Evolutionary conservation across 495 filamentous ascomycete species (phyloP).

Genomic region (Tetracladium setigerum): DNA sequence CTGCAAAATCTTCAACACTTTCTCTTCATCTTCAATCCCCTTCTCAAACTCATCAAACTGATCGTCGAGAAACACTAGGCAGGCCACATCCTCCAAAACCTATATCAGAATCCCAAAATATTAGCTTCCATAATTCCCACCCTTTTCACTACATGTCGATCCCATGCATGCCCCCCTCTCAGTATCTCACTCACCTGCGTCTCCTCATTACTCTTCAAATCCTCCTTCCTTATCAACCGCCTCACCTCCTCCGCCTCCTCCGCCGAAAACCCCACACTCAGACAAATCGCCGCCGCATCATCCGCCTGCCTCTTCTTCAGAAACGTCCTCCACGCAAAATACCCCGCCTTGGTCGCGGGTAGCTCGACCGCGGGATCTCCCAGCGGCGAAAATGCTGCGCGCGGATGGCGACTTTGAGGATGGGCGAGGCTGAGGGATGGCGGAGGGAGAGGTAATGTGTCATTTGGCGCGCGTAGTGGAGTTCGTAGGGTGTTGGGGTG

Average conservation of each 20-base stretch:
- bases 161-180: too few relatives aligned
- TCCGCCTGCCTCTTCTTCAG: conserved; percentile 65
- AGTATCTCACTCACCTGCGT: too few relatives aligned
- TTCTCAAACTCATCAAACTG: conserved; percentile 72
- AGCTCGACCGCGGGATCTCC: conserved; percentile 65
- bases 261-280: conserved; percentile 37
- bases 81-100: conserved; percentile 78
- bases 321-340: conserved; percentile 65
- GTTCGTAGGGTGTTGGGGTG: conserved; percentile 56
- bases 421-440: conserved; percentile 48
- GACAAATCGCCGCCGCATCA: conserved; percentile 46
- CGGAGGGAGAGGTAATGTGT: conserved; percentile 54
- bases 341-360: conserved; percentile 61
- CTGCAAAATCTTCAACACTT: conserved; percentile 61
- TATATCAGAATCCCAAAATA: too few relatives aligned
- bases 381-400: conserved; percentile 78
- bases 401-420: conserved; percentile 63
- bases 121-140: conserved; percentile 65
- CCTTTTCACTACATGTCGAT: too few relatives aligned
- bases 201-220: conserved; percentile 37
- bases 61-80: conserved; percentile 78
- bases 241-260: conserved; percentile 35
- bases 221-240: conserved; percentile 28
- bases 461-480: conserved; percentile 75
- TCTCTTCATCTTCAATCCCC: conserved; percentile 60